Evolutionary conservation across 2,329 filamentous ascomycete species (phyloP), one percentile per base, ranked within the genome.

Genomic region (Ceratocystis smalleyi): DNA sequence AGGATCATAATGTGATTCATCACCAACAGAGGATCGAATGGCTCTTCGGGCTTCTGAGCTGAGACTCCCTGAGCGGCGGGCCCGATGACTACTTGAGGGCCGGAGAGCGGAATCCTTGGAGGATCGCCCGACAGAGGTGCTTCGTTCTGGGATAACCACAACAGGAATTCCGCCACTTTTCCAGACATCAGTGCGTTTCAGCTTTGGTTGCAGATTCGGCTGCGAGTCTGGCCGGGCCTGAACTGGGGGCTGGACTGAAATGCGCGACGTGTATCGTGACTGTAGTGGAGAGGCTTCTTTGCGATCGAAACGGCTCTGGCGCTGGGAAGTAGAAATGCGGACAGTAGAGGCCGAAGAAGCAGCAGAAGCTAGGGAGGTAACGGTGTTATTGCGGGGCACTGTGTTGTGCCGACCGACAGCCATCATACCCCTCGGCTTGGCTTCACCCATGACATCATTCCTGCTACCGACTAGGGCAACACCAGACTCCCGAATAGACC

Each of bases 101-200:
- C 82, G 78, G 17, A 85, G 73, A 1, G 83, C 85, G 3, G 79
- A 81, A 40, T 81, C 75, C 55, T 75, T 76, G n/a, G 78, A 40
- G 12, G 35, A 59, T 24, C 54, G 75, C 62, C 78, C 79, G 10
- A 77, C 73, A 2, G 82, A 84, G 5, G 82, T 81, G 17, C 73
- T 75, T 17, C 83, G 80, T 64, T 81, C 79, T 5, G 83, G 83
- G 61, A 86, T 79, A 22, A 86, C 76, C 5, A 85, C 77, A 6
- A 86, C 83, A 1, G 83, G 83, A 8, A 86, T 83, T 1, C 76
- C 82, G 6, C 83, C 83, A 63, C 73, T 80, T 68, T 80, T 84
- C 75, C 79, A 78, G 2, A 86, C 74, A 40, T 84, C 81, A 3
- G 70, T 72, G 24, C 64, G 71, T 54, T 67, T 71, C 45, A 68